Percentiles rank a stretch among this genome's conserved stretches.
Conservation (phyloP, 768 basidiomycete species). For the Boletus sp. region DNA sequence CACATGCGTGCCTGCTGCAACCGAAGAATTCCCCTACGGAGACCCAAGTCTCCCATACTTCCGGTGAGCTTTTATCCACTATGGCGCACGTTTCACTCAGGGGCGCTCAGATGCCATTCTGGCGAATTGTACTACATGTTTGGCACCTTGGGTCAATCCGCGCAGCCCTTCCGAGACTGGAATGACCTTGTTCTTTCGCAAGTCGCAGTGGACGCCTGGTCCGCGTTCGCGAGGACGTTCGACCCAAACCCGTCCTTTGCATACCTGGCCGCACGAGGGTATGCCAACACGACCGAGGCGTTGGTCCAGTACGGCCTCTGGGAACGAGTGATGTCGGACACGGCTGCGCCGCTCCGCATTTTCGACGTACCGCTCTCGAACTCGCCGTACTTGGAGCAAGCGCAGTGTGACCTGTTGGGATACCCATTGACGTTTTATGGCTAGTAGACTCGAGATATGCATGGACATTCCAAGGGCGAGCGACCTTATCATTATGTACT, state of each 20-base stretch:
- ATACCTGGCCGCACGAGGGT: conserved; percentile 45
- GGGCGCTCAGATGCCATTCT: conserved; percentile 25
- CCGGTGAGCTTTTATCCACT: conserved; percentile 23
- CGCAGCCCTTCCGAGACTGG: conserved; percentile 44
- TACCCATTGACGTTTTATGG: conserved; percentile 5
- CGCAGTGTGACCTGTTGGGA: conserved; percentile 6
- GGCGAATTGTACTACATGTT: conserved; percentile 34
- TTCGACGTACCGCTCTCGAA: conserved; percentile 5
- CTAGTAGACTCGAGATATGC: background rate
- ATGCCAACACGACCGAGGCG: conserved; percentile 21
- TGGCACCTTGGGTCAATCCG: conserved; percentile 37
- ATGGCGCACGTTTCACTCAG: background rate
- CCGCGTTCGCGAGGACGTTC: conserved; percentile 45
- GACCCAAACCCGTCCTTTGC: conserved; percentile 45
- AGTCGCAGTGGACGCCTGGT: conserved; percentile 45
- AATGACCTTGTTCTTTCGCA: conserved; percentile 46
- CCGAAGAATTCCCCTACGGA: conserved; percentile 42
- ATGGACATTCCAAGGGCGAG: background rate
- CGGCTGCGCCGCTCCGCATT: background rate
- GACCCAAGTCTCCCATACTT: conserved; percentile 48
- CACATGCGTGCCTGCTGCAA: conserved; percentile 43
- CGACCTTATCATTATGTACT: no score
- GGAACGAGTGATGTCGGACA: background rate
- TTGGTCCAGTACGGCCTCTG: background rate
- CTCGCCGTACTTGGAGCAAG: conserved; percentile 2